Evolutionary conservation across 805 yeast species (phyloP).

Genomic region (Hanseniaspora thailandica): DNA sequence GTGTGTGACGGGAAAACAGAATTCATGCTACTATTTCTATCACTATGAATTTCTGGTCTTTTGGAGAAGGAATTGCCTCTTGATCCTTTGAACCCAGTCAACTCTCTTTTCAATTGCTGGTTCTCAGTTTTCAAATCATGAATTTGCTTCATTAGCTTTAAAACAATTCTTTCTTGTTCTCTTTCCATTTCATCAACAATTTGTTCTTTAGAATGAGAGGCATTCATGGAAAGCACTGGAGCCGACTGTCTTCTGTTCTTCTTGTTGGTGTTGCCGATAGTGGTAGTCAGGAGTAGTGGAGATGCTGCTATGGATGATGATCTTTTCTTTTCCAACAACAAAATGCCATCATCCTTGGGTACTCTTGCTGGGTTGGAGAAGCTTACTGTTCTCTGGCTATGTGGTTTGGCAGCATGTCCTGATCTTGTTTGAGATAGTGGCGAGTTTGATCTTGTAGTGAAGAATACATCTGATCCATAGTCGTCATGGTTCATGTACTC

Average conservation of each 20-base stretch:
- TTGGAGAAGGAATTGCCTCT: neutral
- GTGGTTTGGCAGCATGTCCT: neutral
- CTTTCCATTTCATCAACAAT: conserved; percentile 50
- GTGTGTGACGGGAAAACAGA: neutral
- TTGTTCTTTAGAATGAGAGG: conserved; percentile 28
- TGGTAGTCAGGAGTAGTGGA: conserved; percentile 3
- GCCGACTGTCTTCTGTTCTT: conserved; percentile 15
- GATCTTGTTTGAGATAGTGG: conserved; percentile 2
- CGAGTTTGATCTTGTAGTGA: conserved; percentile 9
- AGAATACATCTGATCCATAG: conserved; percentile 3
- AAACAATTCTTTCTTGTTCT: conserved; percentile 53
- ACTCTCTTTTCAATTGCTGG: conserved; percentile 26
- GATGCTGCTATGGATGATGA: neutral
- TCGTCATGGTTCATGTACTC: neutral
- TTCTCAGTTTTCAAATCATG: conserved; percentile 39
- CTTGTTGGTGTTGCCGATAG: neutral
- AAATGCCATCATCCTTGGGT: neutral
- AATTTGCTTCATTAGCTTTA: conserved; percentile 44
- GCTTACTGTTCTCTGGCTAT: neutral
- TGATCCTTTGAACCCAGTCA: conserved; percentile 3
- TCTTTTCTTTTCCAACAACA: neutral
- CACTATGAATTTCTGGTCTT: neutral
- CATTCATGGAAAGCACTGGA: neutral
- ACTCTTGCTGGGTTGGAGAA: neutral
- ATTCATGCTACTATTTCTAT: neutral